phyloP scores from a whole-genome alignment of 108 stramenopile genomes.

The Pseudonitzschia pungens region DNA sequence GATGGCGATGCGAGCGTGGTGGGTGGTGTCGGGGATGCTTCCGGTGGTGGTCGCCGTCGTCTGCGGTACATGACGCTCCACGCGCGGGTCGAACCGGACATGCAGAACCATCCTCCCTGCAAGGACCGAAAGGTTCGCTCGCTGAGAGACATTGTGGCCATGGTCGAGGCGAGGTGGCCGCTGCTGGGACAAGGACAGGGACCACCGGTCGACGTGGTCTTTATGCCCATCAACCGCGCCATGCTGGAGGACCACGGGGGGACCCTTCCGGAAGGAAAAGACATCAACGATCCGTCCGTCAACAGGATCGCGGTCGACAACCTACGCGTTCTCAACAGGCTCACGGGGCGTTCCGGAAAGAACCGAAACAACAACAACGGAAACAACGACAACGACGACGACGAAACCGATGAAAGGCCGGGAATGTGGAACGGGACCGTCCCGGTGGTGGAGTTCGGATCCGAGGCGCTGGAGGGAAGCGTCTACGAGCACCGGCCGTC shows the following conservation, averaged over 20 bases:
- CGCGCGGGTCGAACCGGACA: constrained; percentile 46
- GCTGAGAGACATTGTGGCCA: constrained; percentile 27
- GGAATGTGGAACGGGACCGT: constrained; percentile 39
- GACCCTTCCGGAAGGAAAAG: no score
- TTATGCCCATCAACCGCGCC: constrained; percentile 35
- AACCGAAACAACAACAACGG: background rate
- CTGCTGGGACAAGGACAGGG: no score
- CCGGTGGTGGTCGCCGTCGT: no score
- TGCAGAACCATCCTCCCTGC: constrained; percentile 34
- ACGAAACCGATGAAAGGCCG: background rate
- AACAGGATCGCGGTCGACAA: constrained; percentile 29
- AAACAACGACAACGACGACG: background rate
- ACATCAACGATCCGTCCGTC: background rate
- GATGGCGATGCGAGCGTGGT: no score
- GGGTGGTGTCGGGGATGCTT: no score
- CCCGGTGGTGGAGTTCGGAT: constrained; percentile 35
- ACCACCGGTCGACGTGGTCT: constrained; percentile 26
- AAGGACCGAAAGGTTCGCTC: constrained; percentile 25
- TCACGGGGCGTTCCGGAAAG: background rate
- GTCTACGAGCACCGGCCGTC: constrained; percentile 15
- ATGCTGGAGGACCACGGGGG: constrained; percentile 22
- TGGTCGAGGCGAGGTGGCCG: constrained; percentile 23
- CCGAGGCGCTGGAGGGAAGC: constrained; percentile 26
- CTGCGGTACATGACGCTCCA: constrained; percentile 36
- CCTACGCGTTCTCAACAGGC: constrained; percentile 24